These are phyloP conservation scores for Thuidium tamariscinum DNA, from an alignment of 225 moss, liverwort and hornwort species.

Conservation along the genomic window DNA sequence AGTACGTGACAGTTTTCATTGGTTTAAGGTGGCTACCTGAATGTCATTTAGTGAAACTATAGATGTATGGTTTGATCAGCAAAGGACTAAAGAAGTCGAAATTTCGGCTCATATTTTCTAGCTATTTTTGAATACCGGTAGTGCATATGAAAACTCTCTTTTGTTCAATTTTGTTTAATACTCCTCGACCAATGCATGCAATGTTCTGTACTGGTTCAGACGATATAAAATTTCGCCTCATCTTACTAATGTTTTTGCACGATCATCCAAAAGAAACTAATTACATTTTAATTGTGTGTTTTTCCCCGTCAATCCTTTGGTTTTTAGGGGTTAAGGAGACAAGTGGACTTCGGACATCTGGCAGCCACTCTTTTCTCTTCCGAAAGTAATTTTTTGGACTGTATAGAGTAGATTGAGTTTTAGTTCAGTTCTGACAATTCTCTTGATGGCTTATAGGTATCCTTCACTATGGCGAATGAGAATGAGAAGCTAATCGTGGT, in stretches of 20 bases:
- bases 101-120: not conserved
- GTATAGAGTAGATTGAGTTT: not conserved
- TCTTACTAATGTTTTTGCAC: not conserved
- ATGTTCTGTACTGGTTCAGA: not conserved
- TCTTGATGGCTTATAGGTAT: not conserved
- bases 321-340: not conserved
- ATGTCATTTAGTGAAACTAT: not conserved
- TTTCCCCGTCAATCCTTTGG: not conserved
- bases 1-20: not conserved
- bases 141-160: not conserved
- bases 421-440: not conserved
- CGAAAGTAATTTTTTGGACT: not conserved
- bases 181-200: not conserved
- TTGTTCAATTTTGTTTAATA: not conserved
- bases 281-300: not conserved
- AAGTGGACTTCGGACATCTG: not conserved
- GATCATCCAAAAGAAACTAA: too few species aligned
- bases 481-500: slow-evolving; percentile 49
- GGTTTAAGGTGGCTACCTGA: not conserved
- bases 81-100: too few species aligned
- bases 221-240: not conserved
- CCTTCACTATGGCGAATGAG: slow-evolving; percentile 35
- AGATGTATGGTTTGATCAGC: not conserved
- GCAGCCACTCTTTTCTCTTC: not conserved
- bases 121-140: not conserved